Base-by-base conservation (phyloP, 768 basidiomycete genomes). In the Cystofilobasidium macerans region DNA sequence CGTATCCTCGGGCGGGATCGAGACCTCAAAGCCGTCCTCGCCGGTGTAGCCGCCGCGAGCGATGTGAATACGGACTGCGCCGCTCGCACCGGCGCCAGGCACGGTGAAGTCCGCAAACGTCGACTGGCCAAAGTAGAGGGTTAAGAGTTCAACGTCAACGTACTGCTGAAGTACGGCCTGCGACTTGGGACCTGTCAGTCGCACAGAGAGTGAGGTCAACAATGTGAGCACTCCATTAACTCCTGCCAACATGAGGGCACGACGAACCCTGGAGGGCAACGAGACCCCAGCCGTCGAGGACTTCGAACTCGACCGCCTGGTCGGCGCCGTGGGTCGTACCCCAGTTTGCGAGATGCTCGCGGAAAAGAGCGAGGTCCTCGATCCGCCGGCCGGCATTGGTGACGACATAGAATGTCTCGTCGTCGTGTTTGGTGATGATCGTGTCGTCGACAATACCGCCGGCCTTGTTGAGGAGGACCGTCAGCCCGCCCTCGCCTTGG, bases 11-110 rank as follows among this genome's bases (percentile, higher is more conserved):
- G 89, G 88, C 0, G 89, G 89, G 47, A 94, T 85, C 5, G 90
- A 94, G 69, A 97, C 90, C 81, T 99, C 95, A 70, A 99, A 98
- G 0, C 95, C 95, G 76, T 99, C 95, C 77, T 99, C 95, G 14
- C 95, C 95, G 0, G 95, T 98, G 77, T 99, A 99, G 6, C 95
- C 95, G 33, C 91, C 89, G 20, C 95, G 84, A 11, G 91, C 88
- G 35, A 98, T 83, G 73, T 98, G 67, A 30, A 30, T 8, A 45
- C 38, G 13, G 43, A 47, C 35, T 14, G 8, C 26, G 24, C 36
- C 30, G 42, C 42, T 20, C 42, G 42, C 14, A 5, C 16, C 14
- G 42, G n/a, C n/a, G n/a, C n/a, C n/a, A n/a, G 42, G 42, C 42
- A 42, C 42, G 42, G 42, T 42, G 42, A 42, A 42, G 42, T 13